phyloP scores from a whole-genome alignment of 768 basidiomycete species.

The Serendipita sp. region DNA sequence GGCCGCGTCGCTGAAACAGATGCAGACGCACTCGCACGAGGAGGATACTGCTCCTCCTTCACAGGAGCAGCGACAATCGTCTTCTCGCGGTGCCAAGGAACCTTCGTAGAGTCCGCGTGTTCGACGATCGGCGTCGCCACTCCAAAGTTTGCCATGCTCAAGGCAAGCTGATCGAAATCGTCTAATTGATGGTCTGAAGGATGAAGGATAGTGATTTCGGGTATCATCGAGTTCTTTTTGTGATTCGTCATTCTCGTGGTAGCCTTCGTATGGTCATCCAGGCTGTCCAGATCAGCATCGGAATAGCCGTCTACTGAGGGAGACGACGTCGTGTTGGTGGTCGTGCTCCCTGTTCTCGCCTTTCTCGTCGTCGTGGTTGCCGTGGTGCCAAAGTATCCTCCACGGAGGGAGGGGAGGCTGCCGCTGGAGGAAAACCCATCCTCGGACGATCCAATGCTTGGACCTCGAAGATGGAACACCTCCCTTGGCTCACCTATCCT shows the following conservation, averaged over 20 bases:
- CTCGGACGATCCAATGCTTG: not conserved
- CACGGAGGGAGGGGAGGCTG: not conserved
- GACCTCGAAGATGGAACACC: not conserved
- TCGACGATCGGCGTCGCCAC: not conserved
- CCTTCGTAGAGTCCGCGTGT: not conserved
- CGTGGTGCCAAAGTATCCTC: not conserved
- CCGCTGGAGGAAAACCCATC: not conserved
- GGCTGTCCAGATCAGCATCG: not conserved
- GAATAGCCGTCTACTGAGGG: not conserved
- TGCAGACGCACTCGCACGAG: too few species aligned
- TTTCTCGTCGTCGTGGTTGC: too few species aligned
- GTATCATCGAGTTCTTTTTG: not conserved
- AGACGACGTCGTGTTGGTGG: not conserved
- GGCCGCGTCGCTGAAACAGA: too few species aligned
- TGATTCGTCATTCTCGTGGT: not conserved
- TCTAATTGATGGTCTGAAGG: not conserved
- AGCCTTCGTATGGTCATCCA: not conserved
- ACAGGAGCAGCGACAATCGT: too few species aligned
- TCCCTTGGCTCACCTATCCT: too few species aligned
- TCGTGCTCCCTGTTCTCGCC: not conserved
- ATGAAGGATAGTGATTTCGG: not conserved
- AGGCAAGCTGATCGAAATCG: not conserved
- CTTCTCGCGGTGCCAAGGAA: too few species aligned
- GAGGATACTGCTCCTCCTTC: too few species aligned
- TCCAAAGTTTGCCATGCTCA: not conserved